Conservation (phyloP, 441 rosid genomes). For the Syzygium malaccense region DNA sequence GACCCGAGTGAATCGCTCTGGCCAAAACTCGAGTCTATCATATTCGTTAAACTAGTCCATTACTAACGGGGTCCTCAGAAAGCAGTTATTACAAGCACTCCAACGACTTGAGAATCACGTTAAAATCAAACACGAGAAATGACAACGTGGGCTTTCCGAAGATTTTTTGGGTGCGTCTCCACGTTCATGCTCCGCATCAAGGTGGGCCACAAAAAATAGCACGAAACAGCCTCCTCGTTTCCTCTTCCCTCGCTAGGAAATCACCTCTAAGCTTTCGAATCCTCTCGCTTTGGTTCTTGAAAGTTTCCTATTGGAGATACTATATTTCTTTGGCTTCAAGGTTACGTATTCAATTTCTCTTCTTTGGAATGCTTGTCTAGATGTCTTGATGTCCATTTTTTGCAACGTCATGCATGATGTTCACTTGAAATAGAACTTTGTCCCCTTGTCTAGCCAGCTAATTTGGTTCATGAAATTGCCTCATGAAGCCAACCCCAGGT, state of each 20-base stretch:
- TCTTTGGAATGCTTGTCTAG: neutral
- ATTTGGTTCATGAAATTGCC: neutral
- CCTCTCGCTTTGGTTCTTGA: neutral
- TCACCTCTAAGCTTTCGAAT: neutral
- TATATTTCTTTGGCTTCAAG: neutral
- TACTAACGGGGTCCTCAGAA: neutral
- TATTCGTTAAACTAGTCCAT: neutral
- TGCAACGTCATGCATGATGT: neutral
- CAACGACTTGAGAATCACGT: neutral
- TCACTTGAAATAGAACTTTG: neutral
- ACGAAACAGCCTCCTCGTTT: neutral
- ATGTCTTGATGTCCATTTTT: neutral
- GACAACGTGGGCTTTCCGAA: neutral
- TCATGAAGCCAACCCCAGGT: neutral
- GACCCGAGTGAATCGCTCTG: neutral
- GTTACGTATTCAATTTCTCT: neutral
- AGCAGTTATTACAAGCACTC: neutral
- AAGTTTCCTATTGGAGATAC: neutral
- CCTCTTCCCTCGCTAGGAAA: neutral
- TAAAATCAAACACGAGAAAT: neutral
- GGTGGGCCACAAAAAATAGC: neutral
- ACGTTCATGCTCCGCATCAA: neutral
- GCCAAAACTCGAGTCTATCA: neutral
- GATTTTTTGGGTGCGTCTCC: neutral
- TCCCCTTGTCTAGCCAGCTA: neutral